Percentiles rank a stretch among this genome's conserved stretches.
Evolutionary conservation across 2,329 filamentous ascomycete genomes (phyloP).

Genomic region (Ceratocystis alfenasii): DNA sequence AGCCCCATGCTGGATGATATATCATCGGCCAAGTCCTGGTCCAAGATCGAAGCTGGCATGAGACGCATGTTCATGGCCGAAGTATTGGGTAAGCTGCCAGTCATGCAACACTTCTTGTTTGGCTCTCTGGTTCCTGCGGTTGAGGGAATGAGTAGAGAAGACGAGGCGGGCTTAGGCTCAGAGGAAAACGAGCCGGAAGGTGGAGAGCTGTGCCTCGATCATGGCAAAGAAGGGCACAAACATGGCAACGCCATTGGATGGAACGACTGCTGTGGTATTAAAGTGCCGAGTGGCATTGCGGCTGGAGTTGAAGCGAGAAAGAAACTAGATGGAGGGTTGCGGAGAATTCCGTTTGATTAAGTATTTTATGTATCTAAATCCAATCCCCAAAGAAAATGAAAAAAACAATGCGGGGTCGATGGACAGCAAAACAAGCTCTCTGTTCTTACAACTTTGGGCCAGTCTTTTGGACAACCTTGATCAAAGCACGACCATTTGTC

Average conservation of each 20-base stretch:
- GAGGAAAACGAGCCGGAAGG: constrained; percentile 41
- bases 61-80: constrained; percentile 91
- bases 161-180: constrained; percentile 36
- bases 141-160: constrained; percentile 64
- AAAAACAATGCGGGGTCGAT: neutral
- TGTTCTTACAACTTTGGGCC: constrained; percentile 39
- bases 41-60: constrained; percentile 91
- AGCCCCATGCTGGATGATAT: constrained; percentile 98
- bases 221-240: constrained; percentile 40
- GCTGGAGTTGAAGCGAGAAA: constrained; percentile 84
- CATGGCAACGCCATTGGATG: constrained; percentile 58
- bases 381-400: neutral
- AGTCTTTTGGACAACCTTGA: constrained; percentile 44
- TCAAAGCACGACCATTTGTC: constrained; percentile 72
- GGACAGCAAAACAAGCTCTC: neutral
- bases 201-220: constrained; percentile 47
- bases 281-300: constrained; percentile 86
- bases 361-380: neutral
- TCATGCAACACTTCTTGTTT: constrained; percentile 98
- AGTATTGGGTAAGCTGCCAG: constrained; percentile 82
- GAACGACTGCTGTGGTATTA: constrained; percentile 97
- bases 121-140: constrained; percentile 70
- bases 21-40: constrained; percentile 76
- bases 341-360: constrained; percentile 73
- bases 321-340: constrained; percentile 47